These are phyloP conservation scores for Venturia carpophila DNA, from an alignment of 2,329 filamentous ascomycete genomes.

Conservation along the genomic window DNA sequence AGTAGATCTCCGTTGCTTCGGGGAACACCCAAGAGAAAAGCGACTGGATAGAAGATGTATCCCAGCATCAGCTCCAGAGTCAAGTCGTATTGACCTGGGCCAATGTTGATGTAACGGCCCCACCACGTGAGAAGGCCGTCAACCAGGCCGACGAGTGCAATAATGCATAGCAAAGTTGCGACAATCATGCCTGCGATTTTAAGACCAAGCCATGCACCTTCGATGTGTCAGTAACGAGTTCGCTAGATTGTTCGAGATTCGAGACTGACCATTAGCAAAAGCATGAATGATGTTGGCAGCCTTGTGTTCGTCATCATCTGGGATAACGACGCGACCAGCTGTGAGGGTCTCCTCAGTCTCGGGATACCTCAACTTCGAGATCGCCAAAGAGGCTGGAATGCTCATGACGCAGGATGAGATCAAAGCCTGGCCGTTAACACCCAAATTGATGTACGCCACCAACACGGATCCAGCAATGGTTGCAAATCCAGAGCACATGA, in stretches of 20 bases:
- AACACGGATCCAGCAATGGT: slow-evolving; percentile 86
- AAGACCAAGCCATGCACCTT: slow-evolving; percentile 65
- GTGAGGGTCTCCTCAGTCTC: slow-evolving; percentile 83
- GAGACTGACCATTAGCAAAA: slow-evolving; percentile 60
- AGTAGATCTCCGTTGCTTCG: slow-evolving; percentile 52
- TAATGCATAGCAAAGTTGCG: slow-evolving; percentile 72
- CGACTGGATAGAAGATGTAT: slow-evolving; percentile 68
- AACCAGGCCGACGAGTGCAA: slow-evolving; percentile 64
- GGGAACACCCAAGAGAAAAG: slow-evolving; percentile 74
- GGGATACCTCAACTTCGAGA: slow-evolving; percentile 83
- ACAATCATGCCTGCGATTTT: slow-evolving; percentile 82
- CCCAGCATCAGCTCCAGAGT: slow-evolving; percentile 68
- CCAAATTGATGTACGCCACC: slow-evolving; percentile 76
- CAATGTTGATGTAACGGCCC: slow-evolving; percentile 69
- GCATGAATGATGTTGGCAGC: slow-evolving; percentile 78
- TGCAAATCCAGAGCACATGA: slow-evolving; percentile 82
- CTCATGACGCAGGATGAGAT: slow-evolving; percentile 94
- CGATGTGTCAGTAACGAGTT: background rate
- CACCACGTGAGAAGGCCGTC: slow-evolving; percentile 78
- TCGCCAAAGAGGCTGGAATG: slow-evolving; percentile 81
- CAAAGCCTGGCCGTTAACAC: slow-evolving; percentile 74
- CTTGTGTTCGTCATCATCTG: slow-evolving; percentile 63
- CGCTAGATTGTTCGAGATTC: background rate
- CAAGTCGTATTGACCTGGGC: slow-evolving; percentile 51
- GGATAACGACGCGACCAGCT: slow-evolving; percentile 70